Conservation (phyloP, 2,329 filamentous ascomycete species). For the Cladosporium cucumerinum region DNA sequence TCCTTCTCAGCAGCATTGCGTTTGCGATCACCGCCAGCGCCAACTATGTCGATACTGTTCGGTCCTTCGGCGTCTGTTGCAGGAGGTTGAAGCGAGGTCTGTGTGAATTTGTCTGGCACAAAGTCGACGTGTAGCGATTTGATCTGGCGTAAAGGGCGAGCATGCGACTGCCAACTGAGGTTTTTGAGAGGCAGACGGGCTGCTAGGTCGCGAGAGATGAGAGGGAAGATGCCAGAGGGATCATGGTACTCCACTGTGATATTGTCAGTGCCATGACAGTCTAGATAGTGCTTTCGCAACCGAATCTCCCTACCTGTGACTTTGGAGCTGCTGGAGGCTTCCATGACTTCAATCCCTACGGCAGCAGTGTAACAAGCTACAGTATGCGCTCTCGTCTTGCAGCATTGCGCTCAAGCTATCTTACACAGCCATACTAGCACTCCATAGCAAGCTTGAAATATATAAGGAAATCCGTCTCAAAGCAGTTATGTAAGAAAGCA, state of each 20-base stretch:
- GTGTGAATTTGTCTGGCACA: slow-evolving; percentile 48
- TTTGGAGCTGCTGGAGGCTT: slow-evolving; percentile 45
- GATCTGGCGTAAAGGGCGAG: slow-evolving; percentile 87
- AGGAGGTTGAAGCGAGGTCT: slow-evolving; percentile 22
- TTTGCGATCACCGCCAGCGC: slow-evolving; percentile 28
- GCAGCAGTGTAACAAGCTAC: slow-evolving; percentile 10
- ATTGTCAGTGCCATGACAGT: slow-evolving; percentile 5
- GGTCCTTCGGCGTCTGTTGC: slow-evolving; percentile 23
- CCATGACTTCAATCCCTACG: slow-evolving; percentile 31
- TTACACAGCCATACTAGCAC: background rate
- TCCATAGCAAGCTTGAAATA: background rate
- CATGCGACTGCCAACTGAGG: slow-evolving; percentile 94
- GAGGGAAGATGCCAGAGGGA: slow-evolving; percentile 80
- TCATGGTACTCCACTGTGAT: slow-evolving; percentile 90
- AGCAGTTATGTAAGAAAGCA: background rate
- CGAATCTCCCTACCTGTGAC: slow-evolving; percentile 42
- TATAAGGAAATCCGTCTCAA: background rate
- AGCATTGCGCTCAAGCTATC: slow-evolving; percentile 28
- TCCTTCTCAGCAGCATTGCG: slow-evolving; percentile 41
- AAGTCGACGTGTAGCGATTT: slow-evolving; percentile 88
- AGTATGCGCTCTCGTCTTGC: slow-evolving; percentile 11
- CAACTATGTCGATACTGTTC: slow-evolving; percentile 45
- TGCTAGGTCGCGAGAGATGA: slow-evolving; percentile 73
- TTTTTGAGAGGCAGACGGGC: slow-evolving; percentile 81
- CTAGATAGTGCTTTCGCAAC: background rate